Percentiles rank a stretch among this genome's conserved stretches.
Evolutionary conservation across 1,139 yeast genomes (phyloP).

Genomic region (Suhomyces yuchorum): DNA sequence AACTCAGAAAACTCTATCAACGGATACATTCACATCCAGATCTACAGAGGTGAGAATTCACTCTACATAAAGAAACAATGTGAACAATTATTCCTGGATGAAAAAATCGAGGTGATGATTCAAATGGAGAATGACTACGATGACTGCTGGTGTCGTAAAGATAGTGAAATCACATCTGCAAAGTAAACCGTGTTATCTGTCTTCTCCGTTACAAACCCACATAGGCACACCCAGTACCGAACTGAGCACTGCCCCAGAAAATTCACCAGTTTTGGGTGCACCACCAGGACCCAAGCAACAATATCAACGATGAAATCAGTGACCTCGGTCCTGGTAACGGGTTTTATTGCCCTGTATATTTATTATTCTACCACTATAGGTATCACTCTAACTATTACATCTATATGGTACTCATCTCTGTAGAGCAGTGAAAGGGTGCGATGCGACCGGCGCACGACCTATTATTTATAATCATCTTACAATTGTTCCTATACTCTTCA

Average conservation of each 20-base stretch:
- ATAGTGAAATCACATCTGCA: conserved; percentile 9
- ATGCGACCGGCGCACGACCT: conserved; percentile 5
- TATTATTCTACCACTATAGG: neutral
- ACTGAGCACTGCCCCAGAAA: neutral
- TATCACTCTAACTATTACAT: neutral
- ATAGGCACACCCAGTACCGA: too few species aligned
- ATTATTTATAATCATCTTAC: conserved; percentile 5
- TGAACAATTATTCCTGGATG: conserved; percentile 42
- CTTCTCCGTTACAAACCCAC: too few species aligned
- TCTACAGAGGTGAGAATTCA: conserved; percentile 66
- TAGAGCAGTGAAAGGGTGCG: neutral
- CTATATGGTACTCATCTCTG: neutral
- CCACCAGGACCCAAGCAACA: too few species aligned
- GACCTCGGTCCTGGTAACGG: too few species aligned
- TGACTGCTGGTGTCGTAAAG: conserved; percentile 57
- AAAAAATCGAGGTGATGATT: conserved; percentile 51
- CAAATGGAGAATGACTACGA: conserved; percentile 64
- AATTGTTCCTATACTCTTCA: neutral
- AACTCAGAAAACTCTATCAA: conserved; percentile 44
- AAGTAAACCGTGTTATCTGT: neutral
- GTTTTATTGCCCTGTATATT: neutral
- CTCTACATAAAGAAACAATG: conserved; percentile 62
- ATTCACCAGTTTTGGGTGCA: too few species aligned
- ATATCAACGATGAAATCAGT: too few species aligned
- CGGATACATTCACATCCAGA: conserved; percentile 71